Base-by-base conservation (phyloP, 768 basidiomycete species). In the Pseudohyphozyma bogoriensis region DNA sequence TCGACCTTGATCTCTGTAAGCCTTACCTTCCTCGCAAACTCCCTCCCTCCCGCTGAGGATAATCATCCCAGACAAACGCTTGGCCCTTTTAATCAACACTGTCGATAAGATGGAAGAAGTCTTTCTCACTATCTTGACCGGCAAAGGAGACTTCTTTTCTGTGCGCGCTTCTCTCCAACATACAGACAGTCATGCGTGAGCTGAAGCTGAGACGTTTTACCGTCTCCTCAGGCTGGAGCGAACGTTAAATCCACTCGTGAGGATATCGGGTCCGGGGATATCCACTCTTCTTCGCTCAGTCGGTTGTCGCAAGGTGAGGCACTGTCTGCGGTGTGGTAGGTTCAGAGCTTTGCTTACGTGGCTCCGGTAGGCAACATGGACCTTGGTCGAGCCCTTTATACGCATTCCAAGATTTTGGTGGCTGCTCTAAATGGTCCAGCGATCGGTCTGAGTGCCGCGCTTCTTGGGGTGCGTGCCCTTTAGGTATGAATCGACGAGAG, bases 401-500 rank as follows among this genome's bases (percentile, higher is more conserved):
- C 33, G 0, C 85, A 87, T 67, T 77, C 76, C 57, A 87, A 87
- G 71, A 74, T 86, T 20, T 76, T 86, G 22, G 80, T 86, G 16
- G 84, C 83, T 16, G 85, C 83, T 2, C 65, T 86, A 26, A 85
- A 87, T 63, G 85, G 85, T 0, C 85, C 85, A 22, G 85, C 84
- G 7, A 81, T 87, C 79, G 85, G 65, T 0, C 32, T 66, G 2
- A 53, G 50, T 2, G 65, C n/a, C 29, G n/a, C 44, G 81, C 3
- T 80, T 82, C 73, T 84, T n/a, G 84, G 84, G n/a, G n/a, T n/a
- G n/a, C n/a, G n/a, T n/a, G n/a, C n/a, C n/a, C n/a, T n/a, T n/a
- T n/a, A n/a, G n/a, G n/a, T n/a, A n/a, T n/a, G n/a, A n/a, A n/a
- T n/a, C n/a, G n/a, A n/a, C n/a, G n/a, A n/a, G n/a, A n/a, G n/a